These are phyloP conservation scores for Penicillium psychrosexuale DNA, from an alignment of 2,329 filamentous ascomycete genomes.

Conservation along the genomic window DNA sequence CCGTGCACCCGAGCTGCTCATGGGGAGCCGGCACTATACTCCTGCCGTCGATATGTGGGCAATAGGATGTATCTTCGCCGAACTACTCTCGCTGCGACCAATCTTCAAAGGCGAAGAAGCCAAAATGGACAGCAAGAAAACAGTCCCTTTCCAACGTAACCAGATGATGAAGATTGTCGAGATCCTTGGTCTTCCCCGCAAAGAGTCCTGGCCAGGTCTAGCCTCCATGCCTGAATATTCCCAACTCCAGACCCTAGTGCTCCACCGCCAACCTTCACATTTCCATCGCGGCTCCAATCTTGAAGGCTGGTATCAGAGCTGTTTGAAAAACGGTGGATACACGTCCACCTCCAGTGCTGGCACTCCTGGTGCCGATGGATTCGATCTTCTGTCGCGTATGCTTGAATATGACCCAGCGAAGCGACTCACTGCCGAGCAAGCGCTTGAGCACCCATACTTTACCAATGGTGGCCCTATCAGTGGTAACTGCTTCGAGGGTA, in stretches of 20 bases:
- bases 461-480: constrained; percentile 65
- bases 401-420: constrained; percentile 92
- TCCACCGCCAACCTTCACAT: constrained; percentile 46
- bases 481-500: constrained; percentile 85
- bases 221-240: constrained; percentile 81
- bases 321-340: constrained; percentile 59
- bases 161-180: constrained; percentile 99
- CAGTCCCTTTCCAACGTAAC: constrained; percentile 92
- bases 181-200: constrained; percentile 85
- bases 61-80: constrained; percentile 95
- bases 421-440: constrained; percentile 80
- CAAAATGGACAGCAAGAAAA: constrained; percentile 98
- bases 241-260: constrained; percentile 58
- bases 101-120: constrained; percentile 99
- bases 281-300: constrained; percentile 57
- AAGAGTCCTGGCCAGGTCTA: constrained; percentile 83
- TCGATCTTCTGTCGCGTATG: constrained; percentile 74
- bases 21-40: constrained; percentile 93
- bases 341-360: constrained; percentile 49
- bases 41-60: constrained; percentile 98
- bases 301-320: constrained; percentile 76
- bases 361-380: constrained; percentile 71
- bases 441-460: constrained; percentile 90
- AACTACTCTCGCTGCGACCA: constrained; percentile 80
- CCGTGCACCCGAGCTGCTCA: constrained; percentile 85